Base-by-base conservation (phyloP, 1,284 basidiomycete genomes). In the Cystobasidiaceae sp. region DNA sequence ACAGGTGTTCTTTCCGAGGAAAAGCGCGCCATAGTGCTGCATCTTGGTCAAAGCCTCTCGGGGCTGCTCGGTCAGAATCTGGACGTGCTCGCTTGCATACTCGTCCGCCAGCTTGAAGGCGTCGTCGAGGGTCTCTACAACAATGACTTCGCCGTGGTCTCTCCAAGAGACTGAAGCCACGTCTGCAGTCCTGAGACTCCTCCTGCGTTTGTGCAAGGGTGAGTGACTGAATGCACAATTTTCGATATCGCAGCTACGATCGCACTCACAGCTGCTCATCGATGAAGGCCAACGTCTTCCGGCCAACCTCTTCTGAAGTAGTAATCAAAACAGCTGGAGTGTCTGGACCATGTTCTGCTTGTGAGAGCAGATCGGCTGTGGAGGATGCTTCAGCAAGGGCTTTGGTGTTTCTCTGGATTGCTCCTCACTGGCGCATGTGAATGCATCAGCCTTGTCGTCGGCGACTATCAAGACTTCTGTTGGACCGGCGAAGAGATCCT, bases 331-430 rank as follows among this genome's bases (percentile, higher is more conserved):
- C 73, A 13, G 77, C 77, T 48, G 77, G 77, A 15, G 75, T 75
- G 59, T 78, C 77, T 3, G 76, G 75, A 0, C 77, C 77, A 60
- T 78, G 77, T 61, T 78, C 78, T 21, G 77, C 77, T 69, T 78
- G 77, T 8, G 70, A 72, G 9, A 78, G 68, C 34, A 78, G 67
- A 64, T 78, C 77, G 9, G 72, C 72, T 55, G 51, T 27, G 32
- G 19, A 55, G 63, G n/a, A 28, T 13, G n/a, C 8, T 25, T 61
- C 61, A 66, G 21, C 17, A 3, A 27, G n/a, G n/a, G n/a, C n/a
- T n/a, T n/a, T n/a, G n/a, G n/a, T n/a, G n/a, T n/a, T n/a, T n/a
- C n/a, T n/a, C n/a, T n/a, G n/a, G n/a, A n/a, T n/a, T n/a, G n/a
- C n/a, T n/a, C n/a, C 67, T 61, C 41, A 66, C 49, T 67, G 8